Percentiles rank a stretch among this genome's conserved stretches.
phyloP scores from a whole-genome alignment of 192 early-diverging fungal species.

The Backusella macrospora region DNA sequence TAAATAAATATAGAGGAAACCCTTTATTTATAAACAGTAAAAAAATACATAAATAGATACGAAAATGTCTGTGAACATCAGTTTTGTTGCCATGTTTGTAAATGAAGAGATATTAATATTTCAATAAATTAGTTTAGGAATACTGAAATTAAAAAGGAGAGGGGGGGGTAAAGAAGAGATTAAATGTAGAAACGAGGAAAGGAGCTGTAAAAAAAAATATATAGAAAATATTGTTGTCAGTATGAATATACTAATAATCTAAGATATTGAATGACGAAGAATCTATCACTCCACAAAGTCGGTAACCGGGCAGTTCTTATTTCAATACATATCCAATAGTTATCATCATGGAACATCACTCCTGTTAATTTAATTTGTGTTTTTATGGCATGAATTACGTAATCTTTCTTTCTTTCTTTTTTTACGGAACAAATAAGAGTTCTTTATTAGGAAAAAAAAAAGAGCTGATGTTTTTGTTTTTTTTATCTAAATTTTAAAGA shows the following conservation, averaged over 20 bases:
- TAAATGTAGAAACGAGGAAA: not conserved
- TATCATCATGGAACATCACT: slow-evolving; percentile 6
- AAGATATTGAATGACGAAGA: slow-evolving; percentile 19
- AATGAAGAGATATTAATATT: not conserved
- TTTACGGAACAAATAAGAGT: too few species aligned
- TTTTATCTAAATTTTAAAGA: too few species aligned
- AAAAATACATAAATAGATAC: not conserved
- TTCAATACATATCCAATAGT: slow-evolving; percentile 5
- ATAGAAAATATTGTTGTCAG: too few species aligned
- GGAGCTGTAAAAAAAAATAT: not conserved
- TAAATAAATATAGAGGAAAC: not conserved
- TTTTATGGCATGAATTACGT: not conserved
- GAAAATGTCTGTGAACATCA: not conserved
- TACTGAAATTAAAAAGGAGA: not conserved
- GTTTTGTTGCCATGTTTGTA: slow-evolving; percentile 6
- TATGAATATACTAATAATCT: slow-evolving; percentile 14
- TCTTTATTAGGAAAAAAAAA: too few species aligned
- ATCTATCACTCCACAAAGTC: not conserved
- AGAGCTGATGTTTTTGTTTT: too few species aligned
- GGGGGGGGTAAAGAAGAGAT: not conserved
- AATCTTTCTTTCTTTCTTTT: too few species aligned
- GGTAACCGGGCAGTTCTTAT: slow-evolving; percentile 14
- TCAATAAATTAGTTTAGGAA: not conserved
- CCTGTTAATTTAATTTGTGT: slow-evolving; percentile 3
- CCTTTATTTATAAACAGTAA: slow-evolving; percentile 8